A percentile compares a stretch with the other conserved stretches of the same genome.
phyloP scores from a whole-genome alignment of 2,329 filamentous ascomycete species.

The Penicillium sumatraense region DNA sequence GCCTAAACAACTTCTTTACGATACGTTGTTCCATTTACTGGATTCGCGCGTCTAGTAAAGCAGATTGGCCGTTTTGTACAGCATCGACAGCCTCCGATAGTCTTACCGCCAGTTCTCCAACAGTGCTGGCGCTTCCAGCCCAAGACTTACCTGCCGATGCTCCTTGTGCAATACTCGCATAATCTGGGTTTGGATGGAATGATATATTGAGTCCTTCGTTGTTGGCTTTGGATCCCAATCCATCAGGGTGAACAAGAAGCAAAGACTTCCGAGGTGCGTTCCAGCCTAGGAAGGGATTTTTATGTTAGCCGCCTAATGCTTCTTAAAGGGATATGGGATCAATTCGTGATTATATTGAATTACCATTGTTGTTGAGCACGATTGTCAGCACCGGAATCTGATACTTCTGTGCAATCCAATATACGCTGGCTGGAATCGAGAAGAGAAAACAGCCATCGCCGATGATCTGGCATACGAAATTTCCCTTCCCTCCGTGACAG shows the following conservation, averaged over 20 bases:
- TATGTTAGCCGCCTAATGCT: background rate
- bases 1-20: no score
- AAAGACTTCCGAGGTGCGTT: background rate
- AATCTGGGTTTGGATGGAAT: background rate
- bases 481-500: constrained; percentile 56
- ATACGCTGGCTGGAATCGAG: constrained; percentile 66
- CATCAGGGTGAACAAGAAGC: background rate
- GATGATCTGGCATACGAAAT: constrained; percentile 67
- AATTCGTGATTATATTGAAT: background rate
- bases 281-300: background rate
- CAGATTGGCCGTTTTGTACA: no score
- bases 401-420: constrained; percentile 71
- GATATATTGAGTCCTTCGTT: background rate
- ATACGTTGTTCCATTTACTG: no score
- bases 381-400: constrained; percentile 69
- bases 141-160: no score
- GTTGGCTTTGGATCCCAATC: no score
- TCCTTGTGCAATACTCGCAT: no score
- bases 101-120: no score
- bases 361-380: constrained; percentile 70
- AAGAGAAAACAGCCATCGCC: constrained; percentile 72
- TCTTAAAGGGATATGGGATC: no score
- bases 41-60: no score
- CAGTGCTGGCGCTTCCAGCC: no score
- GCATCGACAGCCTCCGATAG: no score